phyloP scores from a whole-genome alignment of 2,329 filamentous ascomycete genomes.

The Furcasterigmium sp. region DNA sequence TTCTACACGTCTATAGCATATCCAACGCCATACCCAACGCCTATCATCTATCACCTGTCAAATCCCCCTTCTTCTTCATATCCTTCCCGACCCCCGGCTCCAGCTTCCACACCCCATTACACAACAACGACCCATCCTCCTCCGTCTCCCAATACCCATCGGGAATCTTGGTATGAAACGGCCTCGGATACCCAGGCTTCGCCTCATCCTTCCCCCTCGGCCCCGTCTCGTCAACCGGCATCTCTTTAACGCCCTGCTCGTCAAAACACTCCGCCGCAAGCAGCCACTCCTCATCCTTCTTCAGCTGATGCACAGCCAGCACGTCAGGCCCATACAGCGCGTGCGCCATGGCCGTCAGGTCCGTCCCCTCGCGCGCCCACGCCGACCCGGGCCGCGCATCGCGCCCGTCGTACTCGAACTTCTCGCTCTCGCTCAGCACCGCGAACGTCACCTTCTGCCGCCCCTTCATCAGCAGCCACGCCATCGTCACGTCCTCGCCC shows the following conservation, averaged over 20 bases:
- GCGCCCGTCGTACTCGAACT: slow-evolving; percentile 22
- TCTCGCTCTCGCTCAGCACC: slow-evolving; percentile 21
- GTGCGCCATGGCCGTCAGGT: slow-evolving; percentile 16
- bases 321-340: slow-evolving; percentile 15
- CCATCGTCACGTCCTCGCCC: slow-evolving; percentile 23
- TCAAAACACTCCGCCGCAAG: slow-evolving; percentile 23
- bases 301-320: slow-evolving; percentile 22
- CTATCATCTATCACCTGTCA: no score
- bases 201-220: slow-evolving; percentile 20
- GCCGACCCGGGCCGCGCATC: slow-evolving; percentile 19
- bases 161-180: slow-evolving; percentile 16
- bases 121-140: background rate
- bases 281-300: slow-evolving; percentile 16
- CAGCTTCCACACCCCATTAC: slow-evolving; percentile 1
- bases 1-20: no score
- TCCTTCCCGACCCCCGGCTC: background rate
- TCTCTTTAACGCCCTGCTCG: slow-evolving; percentile 17
- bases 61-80: background rate
- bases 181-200: slow-evolving; percentile 14
- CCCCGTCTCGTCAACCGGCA: slow-evolving; percentile 27
- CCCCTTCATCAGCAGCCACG: slow-evolving; percentile 20
- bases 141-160: slow-evolving; percentile 3
- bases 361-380: slow-evolving; percentile 19
- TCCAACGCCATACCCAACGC: no score
- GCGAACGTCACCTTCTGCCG: slow-evolving; percentile 17